Percentiles rank a stretch among this genome's conserved stretches.
Conservation (phyloP, 1,139 yeast genomes). For the Blastobotrys malaysiensis region DNA sequence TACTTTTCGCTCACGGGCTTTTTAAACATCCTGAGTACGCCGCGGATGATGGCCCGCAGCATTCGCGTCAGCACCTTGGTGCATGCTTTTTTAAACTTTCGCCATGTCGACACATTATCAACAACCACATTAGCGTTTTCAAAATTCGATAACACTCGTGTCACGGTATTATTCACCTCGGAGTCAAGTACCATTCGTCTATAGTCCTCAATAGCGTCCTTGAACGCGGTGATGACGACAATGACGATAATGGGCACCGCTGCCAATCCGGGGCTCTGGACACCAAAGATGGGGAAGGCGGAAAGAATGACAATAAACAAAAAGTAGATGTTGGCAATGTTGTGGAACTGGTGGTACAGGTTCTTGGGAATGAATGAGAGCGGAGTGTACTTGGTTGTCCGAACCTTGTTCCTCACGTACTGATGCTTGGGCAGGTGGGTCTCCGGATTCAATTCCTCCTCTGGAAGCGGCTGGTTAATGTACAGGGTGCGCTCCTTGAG, state of each 20-base stretch:
- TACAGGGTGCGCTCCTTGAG: conserved; percentile 15
- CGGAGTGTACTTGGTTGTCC: conserved; percentile 95
- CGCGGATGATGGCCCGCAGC: background rate
- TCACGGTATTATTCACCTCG: conserved; percentile 81
- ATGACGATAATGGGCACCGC: conserved; percentile 94
- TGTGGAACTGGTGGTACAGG: conserved; percentile 69
- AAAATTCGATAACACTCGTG: conserved; percentile 67
- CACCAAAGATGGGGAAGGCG: conserved; percentile 81
- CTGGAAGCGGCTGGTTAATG: conserved; percentile 47
- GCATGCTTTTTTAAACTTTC: conserved; percentile 52
- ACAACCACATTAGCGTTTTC: conserved; percentile 69
- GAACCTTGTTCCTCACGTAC: conserved; percentile 83
- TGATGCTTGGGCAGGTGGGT: conserved; percentile 52
- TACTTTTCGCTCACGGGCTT: conserved; percentile 3
- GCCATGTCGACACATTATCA: conserved; percentile 59
- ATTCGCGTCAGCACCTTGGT: conserved; percentile 21
- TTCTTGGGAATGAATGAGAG: conserved; percentile 84
- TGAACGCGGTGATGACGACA: conserved; percentile 80
- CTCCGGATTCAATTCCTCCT: conserved; percentile 49
- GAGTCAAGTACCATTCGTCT: conserved; percentile 73
- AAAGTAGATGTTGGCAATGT: conserved; percentile 87
- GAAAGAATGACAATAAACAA: conserved; percentile 57
- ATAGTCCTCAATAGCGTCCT: conserved; percentile 93
- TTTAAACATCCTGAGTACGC: conserved; percentile 1
- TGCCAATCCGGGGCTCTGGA: conserved; percentile 80